Evolutionary conservation across 2,329 filamentous ascomycete species (phyloP), one percentile per base, ranked within the genome.

Genomic region (Trichoderma atroviride): DNA sequence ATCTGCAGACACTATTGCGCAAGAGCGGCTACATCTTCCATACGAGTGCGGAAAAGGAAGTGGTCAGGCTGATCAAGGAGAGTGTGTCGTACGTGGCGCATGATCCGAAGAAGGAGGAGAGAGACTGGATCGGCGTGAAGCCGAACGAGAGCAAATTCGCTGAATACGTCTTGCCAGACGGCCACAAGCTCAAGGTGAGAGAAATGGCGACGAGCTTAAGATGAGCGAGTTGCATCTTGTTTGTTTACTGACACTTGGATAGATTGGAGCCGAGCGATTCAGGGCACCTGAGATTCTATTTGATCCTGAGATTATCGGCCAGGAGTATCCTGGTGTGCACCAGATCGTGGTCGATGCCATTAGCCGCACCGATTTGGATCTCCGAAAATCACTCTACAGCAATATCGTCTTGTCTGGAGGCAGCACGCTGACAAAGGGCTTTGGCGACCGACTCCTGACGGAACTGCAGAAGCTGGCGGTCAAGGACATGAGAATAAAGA

Each of bases 401-500:
- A 99, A 97, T 82, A 98, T 99, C 78, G 95, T 99, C 71, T 88
- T 99, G 52, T 98, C 95, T 0, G 96, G 96, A 72, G 96, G 96
- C 66, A 97, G 94, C 77, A 99, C 96, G 31, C 85, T 99, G 78
- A 98, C 94, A 75, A 97, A 96, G 83, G 96, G 96, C 56, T 99
- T 99, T 78, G 95, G 95, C 69, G 96, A 98, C 81, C 88, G 96
- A 63, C 83, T 99, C 75, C 85, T 99, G 78, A 90, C 92, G 74
- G 96, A 99, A 83, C 91, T 98, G 74, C 96, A 97, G 83, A 87
- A 91, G 79, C 84, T 98, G 76, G 96, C 96, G 13, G 94, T 98
- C 75, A 97, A 97, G 85, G 96, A 99, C 80, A 99, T 97, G 95
- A 90, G 94, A 77, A 98, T 99, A 84, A 97, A 97, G 86, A 99